Base-by-base conservation (phyloP, 306 rosid species). In the Pyrus bretschneideri region DNA sequence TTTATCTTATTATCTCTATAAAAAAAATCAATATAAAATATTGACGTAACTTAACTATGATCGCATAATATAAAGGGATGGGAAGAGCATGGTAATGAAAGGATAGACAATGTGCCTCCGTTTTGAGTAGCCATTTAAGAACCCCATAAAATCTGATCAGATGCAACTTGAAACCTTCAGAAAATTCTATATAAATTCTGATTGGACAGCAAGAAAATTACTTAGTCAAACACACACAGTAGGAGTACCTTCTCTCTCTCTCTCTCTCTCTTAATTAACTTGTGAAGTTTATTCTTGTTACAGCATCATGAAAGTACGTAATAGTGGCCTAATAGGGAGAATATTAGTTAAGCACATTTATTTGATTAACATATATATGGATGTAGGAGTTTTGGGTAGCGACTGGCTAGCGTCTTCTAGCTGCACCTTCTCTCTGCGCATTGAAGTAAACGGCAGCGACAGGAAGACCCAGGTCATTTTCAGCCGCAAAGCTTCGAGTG, bases 391-490 rank as follows among this genome's bases (percentile, higher is more conserved):
- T 63, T 29, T 33, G 30, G 76, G 12, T 59, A 30, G 21, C 14
- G 13, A 17, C 33, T 30, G 64, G 63, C 74, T 86, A 87, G 83
- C 90, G 97, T 51, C 85, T 88, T 81, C 96, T 87, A 5, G 93
- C 78, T 12, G 96, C 98, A 0, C 95, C 89, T 81, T 85, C 91
- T 58, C 97, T 81, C 76, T 91, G 93, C 0, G 93, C 91, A 74
- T 94, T 90, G 90, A 92, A 94, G 81, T 85, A 94, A 12, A 91
- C 91, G 61, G 91, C 97, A 77, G 97, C 98, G 45, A 94, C 98
- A 52, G 98, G 98, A 38, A 79, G 87, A 30, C 88, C 91, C 21
- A 94, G 89, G 69, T 89, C 87, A 60, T 89, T 87, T 72, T 85
- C 83, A 14, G 79, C 87, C 1, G 95, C 87, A 35, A 94, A 94